phyloP scores from a whole-genome alignment of 192 early-diverging fungal genomes.

The Coemansia sp. region DNA sequence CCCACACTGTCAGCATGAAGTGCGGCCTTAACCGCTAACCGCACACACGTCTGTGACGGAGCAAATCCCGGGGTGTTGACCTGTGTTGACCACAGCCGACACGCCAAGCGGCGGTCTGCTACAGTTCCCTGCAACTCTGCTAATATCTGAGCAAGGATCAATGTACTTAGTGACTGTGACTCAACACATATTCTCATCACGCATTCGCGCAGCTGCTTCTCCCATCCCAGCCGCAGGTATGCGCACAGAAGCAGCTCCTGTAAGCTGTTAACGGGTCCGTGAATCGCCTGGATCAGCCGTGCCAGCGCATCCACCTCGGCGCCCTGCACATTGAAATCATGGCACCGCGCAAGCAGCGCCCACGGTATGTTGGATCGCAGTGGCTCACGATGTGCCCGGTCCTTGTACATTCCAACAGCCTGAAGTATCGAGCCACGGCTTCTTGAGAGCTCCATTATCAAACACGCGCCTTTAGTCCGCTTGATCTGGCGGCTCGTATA shows the following conservation, averaged over 20 bases:
- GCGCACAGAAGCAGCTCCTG: slow-evolving; percentile 33
- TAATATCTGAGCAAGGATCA: slow-evolving; percentile 17
- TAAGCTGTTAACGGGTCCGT: slow-evolving; percentile 10
- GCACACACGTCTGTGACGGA: slow-evolving; percentile 38
- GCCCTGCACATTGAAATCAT: slow-evolving; percentile 6
- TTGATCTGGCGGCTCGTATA: slow-evolving; percentile 1
- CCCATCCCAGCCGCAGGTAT: slow-evolving; percentile 28
- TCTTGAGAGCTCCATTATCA: slow-evolving; percentile 19
- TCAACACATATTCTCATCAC: slow-evolving; percentile 15
- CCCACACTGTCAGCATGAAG: slow-evolving; percentile 20
- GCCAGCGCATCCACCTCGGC: slow-evolving; percentile 20
- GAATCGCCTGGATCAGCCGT: slow-evolving; percentile 16
- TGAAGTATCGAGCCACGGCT: slow-evolving; percentile 20
- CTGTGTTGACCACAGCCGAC: slow-evolving; percentile 33
- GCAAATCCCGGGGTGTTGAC: slow-evolving; percentile 13
- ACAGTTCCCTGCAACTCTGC: slow-evolving; percentile 25
- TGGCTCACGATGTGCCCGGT: slow-evolving; percentile 12
- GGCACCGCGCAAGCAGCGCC: slow-evolving; percentile 40
- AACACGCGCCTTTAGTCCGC: neutral
- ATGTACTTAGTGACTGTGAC: slow-evolving; percentile 12
- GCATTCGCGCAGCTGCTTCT: slow-evolving; percentile 19
- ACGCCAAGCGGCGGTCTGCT: slow-evolving; percentile 32
- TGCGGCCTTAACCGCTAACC: slow-evolving; percentile 36
- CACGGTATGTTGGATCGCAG: slow-evolving; percentile 38
- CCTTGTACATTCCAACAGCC: slow-evolving; percentile 33